A percentile compares a stretch with the other conserved stretches of the same genome.
Evolutionary conservation across 2,329 filamentous ascomycete species (phyloP).

Genomic region (Alternaria alternata): DNA sequence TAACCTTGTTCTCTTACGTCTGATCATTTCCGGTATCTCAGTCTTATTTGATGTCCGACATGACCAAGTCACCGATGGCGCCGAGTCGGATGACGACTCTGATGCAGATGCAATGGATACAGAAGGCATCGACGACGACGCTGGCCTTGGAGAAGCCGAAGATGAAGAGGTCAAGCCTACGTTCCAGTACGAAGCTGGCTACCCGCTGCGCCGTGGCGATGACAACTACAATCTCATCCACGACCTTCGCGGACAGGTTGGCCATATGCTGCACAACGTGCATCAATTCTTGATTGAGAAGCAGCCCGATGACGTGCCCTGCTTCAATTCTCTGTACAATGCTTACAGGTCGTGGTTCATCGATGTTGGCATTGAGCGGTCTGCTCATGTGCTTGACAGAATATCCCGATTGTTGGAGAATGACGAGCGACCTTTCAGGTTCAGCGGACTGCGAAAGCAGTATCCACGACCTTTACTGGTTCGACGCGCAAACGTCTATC

Average conservation of each 20-base stretch:
- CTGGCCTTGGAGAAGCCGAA: constrained; percentile 70
- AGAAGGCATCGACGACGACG: constrained; percentile 58
- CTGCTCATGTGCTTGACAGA: constrained; percentile 89
- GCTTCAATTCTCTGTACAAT: constrained; percentile 91
- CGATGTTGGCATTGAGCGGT: constrained; percentile 94
- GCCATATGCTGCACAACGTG: constrained; percentile 80
- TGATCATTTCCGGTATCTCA: constrained; percentile 91
- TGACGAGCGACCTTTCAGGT: constrained; percentile 91
- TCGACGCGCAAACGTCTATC: constrained; percentile 91
- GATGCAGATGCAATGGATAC: constrained; percentile 54
- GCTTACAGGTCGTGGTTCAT: constrained; percentile 97
- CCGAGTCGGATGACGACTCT: constrained; percentile 61
- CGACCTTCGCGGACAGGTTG: constrained; percentile 78
- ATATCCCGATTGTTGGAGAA: constrained; percentile 84
- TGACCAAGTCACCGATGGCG: constrained; percentile 43
- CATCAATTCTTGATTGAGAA: constrained; percentile 83
- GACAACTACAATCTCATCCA: constrained; percentile 76
- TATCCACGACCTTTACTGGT: constrained; percentile 94
- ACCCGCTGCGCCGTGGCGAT: constrained; percentile 72
- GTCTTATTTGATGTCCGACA: constrained; percentile 81
- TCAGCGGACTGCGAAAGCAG: constrained; percentile 88
- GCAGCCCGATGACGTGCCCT: constrained; percentile 94
- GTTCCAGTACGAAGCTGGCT: constrained; percentile 89
- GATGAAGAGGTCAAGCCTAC: constrained; percentile 85
- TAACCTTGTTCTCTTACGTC: constrained; percentile 83